Evolutionary conservation across 2,329 filamentous ascomycete species (phyloP), one percentile per base, ranked within the genome.

Genomic region (Monilinia fructigena): DNA sequence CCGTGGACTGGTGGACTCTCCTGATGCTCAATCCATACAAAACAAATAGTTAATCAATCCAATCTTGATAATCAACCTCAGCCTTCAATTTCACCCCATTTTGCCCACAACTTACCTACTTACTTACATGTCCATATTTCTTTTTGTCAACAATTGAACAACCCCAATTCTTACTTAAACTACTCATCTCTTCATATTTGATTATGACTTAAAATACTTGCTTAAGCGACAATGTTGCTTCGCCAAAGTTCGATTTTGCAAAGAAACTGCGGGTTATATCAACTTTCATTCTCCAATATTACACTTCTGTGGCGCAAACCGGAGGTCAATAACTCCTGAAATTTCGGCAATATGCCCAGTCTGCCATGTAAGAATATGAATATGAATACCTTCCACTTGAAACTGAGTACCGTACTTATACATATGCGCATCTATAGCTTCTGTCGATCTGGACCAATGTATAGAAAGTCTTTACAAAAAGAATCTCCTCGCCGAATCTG

Each of bases 391-490:
- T 65, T 16, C 45, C 42, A 35, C 10, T 12, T 42, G 38, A 45
- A 67, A 48, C 52, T 55, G 45, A 53, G 47, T 53, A 42, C 40
- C 55, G 3, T 35, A 35, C 31, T 35, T n/a, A 62, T 45, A 54
- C 40, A 59, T 28, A 65, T 52, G 16, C n/a, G 10, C n/a, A 16
- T 40, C 42, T n/a, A 55, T 31, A 96, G 93, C 91, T 74, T 97
- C 92, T 80, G 93, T 99, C 81, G 94, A 99, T 79, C 87, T 99
- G 75, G 95, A 99, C 82, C 93, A 98, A 85, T 99, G 95, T 81
- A 98, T 99, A 81, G 88, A 92, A 77, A 90, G 94, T 72, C 86
- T 99, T 64, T 98, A 98, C 81, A 94, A 95, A 77, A 97, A 97
- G 78, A 95, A 98, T 79, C 86, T 99, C 68, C 87, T 99, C 67